Percentiles rank a stretch among this genome's conserved stretches.
phyloP scores from a whole-genome alignment of 805 yeast genomes.

The Saccharomycopsis sp. region DNA sequence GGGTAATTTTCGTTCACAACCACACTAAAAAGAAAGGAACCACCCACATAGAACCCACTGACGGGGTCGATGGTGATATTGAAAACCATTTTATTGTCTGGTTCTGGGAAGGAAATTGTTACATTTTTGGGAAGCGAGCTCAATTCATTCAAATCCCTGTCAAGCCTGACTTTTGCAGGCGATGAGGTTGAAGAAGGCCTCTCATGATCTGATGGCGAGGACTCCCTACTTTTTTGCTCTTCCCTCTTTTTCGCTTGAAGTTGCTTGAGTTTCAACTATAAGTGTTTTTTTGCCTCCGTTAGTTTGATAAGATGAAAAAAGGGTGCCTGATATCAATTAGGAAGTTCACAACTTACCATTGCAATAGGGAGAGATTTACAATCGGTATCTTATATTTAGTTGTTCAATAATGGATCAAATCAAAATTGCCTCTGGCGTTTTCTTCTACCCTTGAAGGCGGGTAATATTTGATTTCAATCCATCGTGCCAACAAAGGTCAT shows the following conservation, averaged over 20 bases:
- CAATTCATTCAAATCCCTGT: slow-evolving; percentile 66
- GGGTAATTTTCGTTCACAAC: slow-evolving; percentile 68
- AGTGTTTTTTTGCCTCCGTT: background rate
- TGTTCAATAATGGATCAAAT: too few species aligned
- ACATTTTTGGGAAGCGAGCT: slow-evolving; percentile 42
- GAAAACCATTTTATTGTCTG: slow-evolving; percentile 52
- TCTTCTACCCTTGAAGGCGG: too few species aligned
- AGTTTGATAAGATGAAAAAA: background rate
- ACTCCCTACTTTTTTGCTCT: slow-evolving; percentile 1
- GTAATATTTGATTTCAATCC: too few species aligned
- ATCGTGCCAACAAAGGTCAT: too few species aligned
- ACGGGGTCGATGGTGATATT: slow-evolving; percentile 50
- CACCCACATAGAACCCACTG: slow-evolving; percentile 65
- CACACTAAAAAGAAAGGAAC: slow-evolving; percentile 62
- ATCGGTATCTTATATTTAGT: too few species aligned
- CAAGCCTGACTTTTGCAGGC: slow-evolving; percentile 68
- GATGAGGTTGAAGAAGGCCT: slow-evolving; percentile 24
- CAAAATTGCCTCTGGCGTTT: too few species aligned
- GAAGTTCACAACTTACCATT: too few species aligned
- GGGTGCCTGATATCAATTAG: background rate
- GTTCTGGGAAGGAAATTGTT: slow-evolving; percentile 37
- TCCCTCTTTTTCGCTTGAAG: slow-evolving; percentile 10
- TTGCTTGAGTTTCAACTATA: slow-evolving; percentile 12
- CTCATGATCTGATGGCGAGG: background rate
- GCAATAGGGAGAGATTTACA: too few species aligned